Conservation (phyloP, 192 early-diverging fungal species). For the Podila verticillata region DNA sequence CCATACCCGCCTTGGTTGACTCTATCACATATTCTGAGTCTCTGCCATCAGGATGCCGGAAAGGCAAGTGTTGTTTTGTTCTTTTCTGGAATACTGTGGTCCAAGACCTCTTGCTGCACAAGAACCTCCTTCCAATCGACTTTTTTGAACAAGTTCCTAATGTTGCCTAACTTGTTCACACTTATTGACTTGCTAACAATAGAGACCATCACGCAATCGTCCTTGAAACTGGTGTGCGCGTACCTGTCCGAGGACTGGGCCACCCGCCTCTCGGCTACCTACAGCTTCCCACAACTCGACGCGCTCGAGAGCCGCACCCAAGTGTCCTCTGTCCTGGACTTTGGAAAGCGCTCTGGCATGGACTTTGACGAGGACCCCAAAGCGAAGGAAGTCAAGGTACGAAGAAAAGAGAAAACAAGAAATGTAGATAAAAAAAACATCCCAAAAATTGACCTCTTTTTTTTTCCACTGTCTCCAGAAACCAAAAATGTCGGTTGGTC, state of each 20-base stretch:
- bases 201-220: slow-evolving; percentile 39
- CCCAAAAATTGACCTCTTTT: neutral
- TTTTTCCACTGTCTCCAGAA: slow-evolving; percentile 29
- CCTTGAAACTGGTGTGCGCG: slow-evolving; percentile 31
- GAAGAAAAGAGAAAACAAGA: neutral
- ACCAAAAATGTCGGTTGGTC: slow-evolving; percentile 56
- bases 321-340: slow-evolving; percentile 19
- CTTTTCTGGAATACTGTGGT: neutral
- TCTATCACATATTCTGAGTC: slow-evolving; percentile 47
- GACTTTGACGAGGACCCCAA: slow-evolving; percentile 38
- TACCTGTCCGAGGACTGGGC: slow-evolving; percentile 46
- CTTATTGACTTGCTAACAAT: neutral
- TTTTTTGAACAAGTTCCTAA: no score
- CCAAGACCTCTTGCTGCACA: neutral
- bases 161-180: no score
- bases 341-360: slow-evolving; percentile 42
- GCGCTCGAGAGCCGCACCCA: slow-evolving; percentile 43
- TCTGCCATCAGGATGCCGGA: slow-evolving; percentile 21
- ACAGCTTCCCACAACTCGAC: slow-evolving; percentile 48
- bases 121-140: no score
- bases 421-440: neutral
- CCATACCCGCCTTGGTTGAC: slow-evolving; percentile 9
- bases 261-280: slow-evolving; percentile 26
- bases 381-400: slow-evolving; percentile 39
- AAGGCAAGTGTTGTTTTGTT: no score